phyloP scores from a whole-genome alignment of 768 basidiomycete species.

The Lactarius hatsudake region DNA sequence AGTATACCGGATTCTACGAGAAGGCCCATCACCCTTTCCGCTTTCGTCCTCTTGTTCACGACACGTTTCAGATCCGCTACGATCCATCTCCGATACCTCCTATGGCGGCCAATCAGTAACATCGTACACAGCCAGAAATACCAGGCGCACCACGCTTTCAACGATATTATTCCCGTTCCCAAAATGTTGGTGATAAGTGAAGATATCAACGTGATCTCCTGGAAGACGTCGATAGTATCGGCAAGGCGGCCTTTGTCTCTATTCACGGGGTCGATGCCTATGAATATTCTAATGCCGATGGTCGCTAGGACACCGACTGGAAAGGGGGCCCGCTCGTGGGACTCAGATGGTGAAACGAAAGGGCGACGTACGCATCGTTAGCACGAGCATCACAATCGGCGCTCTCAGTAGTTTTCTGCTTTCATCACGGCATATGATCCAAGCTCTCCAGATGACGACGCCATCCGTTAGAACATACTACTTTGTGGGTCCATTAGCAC shows the following conservation, averaged over 20 bases:
- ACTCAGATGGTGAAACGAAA: no score
- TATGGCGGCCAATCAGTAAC: background rate
- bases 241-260: background rate
- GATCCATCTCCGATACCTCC: background rate
- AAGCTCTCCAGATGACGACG: conserved; percentile 1
- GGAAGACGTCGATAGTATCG: background rate
- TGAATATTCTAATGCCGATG: background rate
- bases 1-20: background rate
- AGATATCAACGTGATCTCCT: background rate
- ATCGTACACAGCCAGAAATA: background rate
- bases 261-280: background rate
- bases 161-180: background rate
- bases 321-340: background rate
- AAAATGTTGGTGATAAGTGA: conserved; percentile 3
- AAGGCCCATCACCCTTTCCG: background rate
- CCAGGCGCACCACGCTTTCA: background rate
- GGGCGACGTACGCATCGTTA: background rate
- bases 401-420: background rate
- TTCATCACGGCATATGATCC: conserved; percentile 4
- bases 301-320: background rate
- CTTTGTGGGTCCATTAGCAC: background rate
- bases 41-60: background rate
- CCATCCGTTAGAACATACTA: background rate
- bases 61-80: background rate
- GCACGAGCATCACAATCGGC: background rate